phyloP scores from a whole-genome alignment of 768 basidiomycete genomes.

The Tricholoma sp. region DNA sequence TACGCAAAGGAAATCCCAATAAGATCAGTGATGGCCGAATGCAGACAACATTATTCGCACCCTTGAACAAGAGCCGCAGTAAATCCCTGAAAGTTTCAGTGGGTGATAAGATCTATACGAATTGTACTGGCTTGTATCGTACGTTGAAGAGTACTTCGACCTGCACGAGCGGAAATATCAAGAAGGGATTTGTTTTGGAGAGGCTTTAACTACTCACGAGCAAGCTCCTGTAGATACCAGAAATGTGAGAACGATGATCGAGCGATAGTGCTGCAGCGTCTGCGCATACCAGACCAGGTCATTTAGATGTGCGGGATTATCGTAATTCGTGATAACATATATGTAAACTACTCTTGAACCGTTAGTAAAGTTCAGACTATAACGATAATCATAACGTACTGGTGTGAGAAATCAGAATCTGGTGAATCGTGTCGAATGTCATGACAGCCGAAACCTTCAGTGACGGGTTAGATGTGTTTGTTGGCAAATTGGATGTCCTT shows the following conservation, averaged over 20 bases:
- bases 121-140: conserved; percentile 9
- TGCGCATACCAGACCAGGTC: conserved; percentile 38
- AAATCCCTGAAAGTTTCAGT: conserved; percentile 28
- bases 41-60: conserved; percentile 13
- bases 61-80: conserved; percentile 46
- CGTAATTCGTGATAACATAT: conserved; percentile 40
- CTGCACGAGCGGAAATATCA: conserved; percentile 16
- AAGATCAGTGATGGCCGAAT: neutral
- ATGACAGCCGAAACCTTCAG: conserved; percentile 44
- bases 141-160: conserved; percentile 46
- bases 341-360: conserved; percentile 37
- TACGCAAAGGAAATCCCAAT: conserved; percentile 11
- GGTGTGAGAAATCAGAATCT: conserved; percentile 47
- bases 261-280: neutral
- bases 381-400: conserved; percentile 23
- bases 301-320: conserved; percentile 20
- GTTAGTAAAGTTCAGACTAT: neutral
- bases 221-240: conserved; percentile 26
- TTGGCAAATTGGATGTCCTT: neutral
- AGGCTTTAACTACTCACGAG: conserved; percentile 21
- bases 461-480: neutral
- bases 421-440: conserved; percentile 47
- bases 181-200: neutral
- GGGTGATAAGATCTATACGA: neutral
- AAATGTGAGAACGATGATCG: neutral